phyloP scores from a whole-genome alignment of 305 asterid species.

The Fraxinus sp. region DNA sequence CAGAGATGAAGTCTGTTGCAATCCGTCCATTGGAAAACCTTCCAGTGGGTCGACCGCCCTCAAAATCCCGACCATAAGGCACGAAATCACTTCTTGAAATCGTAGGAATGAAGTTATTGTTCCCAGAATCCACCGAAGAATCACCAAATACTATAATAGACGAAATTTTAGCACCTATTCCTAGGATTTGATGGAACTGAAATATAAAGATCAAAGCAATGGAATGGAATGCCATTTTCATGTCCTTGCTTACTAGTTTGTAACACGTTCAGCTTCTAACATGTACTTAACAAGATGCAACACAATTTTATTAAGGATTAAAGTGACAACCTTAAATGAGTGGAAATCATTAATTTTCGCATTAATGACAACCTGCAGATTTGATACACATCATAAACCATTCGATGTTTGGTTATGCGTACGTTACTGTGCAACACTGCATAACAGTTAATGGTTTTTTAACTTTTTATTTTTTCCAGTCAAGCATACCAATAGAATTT shows the following conservation, averaged over 20 bases:
- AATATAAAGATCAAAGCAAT: slow-evolving; percentile 18
- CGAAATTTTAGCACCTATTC: slow-evolving; percentile 39
- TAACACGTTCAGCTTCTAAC: not conserved
- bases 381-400: not conserved
- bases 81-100: slow-evolving; percentile 57
- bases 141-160: slow-evolving; percentile 78
- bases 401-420: not conserved
- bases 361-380: not conserved
- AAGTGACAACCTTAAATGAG: not conserved
- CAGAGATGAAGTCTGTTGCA: slow-evolving; percentile 66
- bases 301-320: not conserved
- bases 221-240: slow-evolving; percentile 13
- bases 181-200: slow-evolving; percentile 19
- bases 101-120: slow-evolving; percentile 65
- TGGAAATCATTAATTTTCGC: not conserved
- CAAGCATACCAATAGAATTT: not conserved
- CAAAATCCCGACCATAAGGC: slow-evolving; percentile 76
- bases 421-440: not conserved
- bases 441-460: not conserved
- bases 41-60: slow-evolving; percentile 56
- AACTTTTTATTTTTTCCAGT: not conserved
- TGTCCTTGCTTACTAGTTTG: not conserved
- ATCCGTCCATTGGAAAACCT: slow-evolving; percentile 71
- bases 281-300: not conserved
- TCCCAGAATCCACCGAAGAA: slow-evolving; percentile 78